phyloP scores from a whole-genome alignment of 371 early-diverging fungal genomes.

The Apophysomyces variabilis region DNA sequence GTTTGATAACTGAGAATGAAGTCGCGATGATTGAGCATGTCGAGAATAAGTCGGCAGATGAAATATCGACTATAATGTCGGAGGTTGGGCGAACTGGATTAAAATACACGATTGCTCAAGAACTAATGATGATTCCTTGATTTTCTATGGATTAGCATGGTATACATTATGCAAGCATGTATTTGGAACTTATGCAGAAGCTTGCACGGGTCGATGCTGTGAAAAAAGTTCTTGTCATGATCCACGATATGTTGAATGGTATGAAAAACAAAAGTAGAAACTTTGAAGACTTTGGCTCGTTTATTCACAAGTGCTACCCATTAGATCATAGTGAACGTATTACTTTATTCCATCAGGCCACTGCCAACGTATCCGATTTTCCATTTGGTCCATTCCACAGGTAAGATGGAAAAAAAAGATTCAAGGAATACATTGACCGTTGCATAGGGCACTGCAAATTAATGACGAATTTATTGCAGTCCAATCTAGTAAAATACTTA shows the following conservation, averaged over 20 bases:
- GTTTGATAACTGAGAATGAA: conserved; percentile 82
- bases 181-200: conserved; percentile 76
- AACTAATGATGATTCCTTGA: neutral
- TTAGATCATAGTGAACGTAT: conserved; percentile 60
- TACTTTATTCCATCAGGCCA: conserved; percentile 53
- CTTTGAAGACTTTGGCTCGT: neutral
- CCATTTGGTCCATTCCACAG: conserved; percentile 74
- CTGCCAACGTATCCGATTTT: conserved; percentile 43
- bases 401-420: conserved; percentile 36
- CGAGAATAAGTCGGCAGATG: conserved; percentile 53
- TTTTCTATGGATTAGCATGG: conserved; percentile 33
- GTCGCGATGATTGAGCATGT: conserved; percentile 68
- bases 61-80: conserved; percentile 48
- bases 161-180: conserved; percentile 64
- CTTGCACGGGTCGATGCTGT: conserved; percentile 87
- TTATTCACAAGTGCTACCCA: neutral
- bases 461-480: conserved; percentile 90
- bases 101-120: neutral
- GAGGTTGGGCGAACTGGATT: conserved; percentile 36
- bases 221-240: conserved; percentile 85
- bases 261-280: conserved; percentile 13
- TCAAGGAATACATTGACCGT: neutral
- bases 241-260: conserved; percentile 87
- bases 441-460: conserved; percentile 69
- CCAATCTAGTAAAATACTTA: conserved; percentile 83